Percentiles rank a stretch among this genome's conserved stretches.
Conservation (phyloP, 768 basidiomycete genomes). For the Boletus tomentosulus region DNA sequence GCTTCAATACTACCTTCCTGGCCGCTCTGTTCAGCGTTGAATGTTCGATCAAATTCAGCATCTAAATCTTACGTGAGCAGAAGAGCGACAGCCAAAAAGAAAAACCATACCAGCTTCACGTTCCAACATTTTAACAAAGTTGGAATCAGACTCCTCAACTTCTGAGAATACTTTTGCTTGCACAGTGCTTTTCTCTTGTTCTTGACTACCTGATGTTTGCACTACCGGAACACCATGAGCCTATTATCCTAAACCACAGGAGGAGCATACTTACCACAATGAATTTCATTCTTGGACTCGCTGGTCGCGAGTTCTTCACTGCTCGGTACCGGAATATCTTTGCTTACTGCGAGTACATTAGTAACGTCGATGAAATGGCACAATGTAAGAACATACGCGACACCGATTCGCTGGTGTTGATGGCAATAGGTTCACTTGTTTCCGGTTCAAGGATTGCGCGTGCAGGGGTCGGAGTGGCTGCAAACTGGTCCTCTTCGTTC, state of each 20-base stretch:
- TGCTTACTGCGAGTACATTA: conserved; percentile 10
- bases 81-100: not conserved
- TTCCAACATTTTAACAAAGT: conserved; percentile 24
- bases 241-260: not conserved
- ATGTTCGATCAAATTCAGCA: conserved; percentile 26
- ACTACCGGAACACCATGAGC: conserved; percentile 7
- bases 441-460: conserved; percentile 9
- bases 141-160: conserved; percentile 28
- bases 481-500: conserved; percentile 10
- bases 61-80: conserved; percentile 13
- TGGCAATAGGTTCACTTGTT: not conserved
- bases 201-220: conserved; percentile 11
- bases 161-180: conserved; percentile 7
- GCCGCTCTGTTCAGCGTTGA: conserved; percentile 12
- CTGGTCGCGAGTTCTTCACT: not conserved
- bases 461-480: conserved; percentile 13
- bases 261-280: conserved; percentile 10
- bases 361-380: not conserved
- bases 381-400: conserved; percentile 8
- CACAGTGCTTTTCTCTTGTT: conserved; percentile 9
- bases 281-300: conserved; percentile 5
- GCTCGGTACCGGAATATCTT: not conserved
- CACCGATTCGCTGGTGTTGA: not conserved
- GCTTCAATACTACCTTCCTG: conserved; percentile 17
- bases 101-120: conserved; percentile 28